phyloP scores from a whole-genome alignment of 768 basidiomycete genomes.

The Pholiota molesta region DNA sequence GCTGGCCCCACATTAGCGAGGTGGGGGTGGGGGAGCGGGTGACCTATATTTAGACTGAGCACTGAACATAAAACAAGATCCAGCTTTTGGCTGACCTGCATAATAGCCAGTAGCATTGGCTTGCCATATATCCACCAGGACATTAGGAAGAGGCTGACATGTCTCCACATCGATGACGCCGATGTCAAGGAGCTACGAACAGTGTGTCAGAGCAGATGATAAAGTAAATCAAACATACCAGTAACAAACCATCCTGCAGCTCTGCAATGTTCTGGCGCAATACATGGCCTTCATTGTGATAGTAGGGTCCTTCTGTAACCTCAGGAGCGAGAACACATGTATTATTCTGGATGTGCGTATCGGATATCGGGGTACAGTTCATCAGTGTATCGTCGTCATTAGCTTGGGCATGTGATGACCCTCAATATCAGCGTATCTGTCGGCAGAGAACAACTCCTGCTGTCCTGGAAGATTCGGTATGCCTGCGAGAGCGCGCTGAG shows the following conservation, averaged over 20 bases:
- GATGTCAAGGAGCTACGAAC: constrained; percentile 49
- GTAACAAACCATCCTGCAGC: constrained; percentile 49
- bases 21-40: constrained; percentile 48
- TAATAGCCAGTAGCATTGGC: constrained; percentile 60
- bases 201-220: not conserved
- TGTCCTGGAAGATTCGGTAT: constrained; percentile 22
- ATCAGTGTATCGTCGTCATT: constrained; percentile 37
- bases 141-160: constrained; percentile 55
- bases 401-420: constrained; percentile 21
- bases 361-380: constrained; percentile 48
- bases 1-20: constrained; percentile 47
- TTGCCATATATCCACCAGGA: constrained; percentile 63
- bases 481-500: constrained; percentile 37
- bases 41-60: constrained; percentile 31
- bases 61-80: not conserved
- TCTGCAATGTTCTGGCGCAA: constrained; percentile 60
- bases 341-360: constrained; percentile 54
- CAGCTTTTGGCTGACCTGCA: constrained; percentile 36
- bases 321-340: constrained; percentile 56
- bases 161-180: constrained; percentile 63
- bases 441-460: constrained; percentile 43
- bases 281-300: constrained; percentile 50
- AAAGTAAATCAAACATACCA: constrained; percentile 33
- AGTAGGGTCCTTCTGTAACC: constrained; percentile 59
- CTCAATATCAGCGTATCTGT: constrained; percentile 35